These are phyloP conservation scores for Hansfordia pulvinata DNA, from an alignment of 2,329 filamentous ascomycete species.

Conservation along the genomic window DNA sequence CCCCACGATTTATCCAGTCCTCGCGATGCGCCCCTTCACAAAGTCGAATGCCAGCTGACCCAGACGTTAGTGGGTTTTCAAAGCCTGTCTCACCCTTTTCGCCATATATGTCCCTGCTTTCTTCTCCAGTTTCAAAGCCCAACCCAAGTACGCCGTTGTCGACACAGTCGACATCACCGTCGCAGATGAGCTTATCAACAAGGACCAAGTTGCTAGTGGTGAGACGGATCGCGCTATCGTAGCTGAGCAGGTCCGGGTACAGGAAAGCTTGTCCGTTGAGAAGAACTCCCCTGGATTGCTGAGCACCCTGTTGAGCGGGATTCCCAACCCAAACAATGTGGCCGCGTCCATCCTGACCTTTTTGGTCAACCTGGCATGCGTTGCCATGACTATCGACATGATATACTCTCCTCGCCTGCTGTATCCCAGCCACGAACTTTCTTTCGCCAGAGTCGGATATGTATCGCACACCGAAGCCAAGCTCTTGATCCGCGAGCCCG, in stretches of 20 bases:
- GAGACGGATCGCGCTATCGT: constrained; percentile 19
- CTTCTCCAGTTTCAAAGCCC: constrained; percentile 40
- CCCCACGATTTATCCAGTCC: neutral
- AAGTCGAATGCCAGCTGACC: too few species aligned
- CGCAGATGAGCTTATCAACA: constrained; percentile 28
- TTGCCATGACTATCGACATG: constrained; percentile 62
- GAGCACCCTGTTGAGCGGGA: constrained; percentile 59
- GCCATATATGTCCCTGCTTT: constrained; percentile 54
- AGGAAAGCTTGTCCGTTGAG: constrained; percentile 47
- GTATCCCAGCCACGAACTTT: constrained; percentile 60
- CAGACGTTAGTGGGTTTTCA: constrained; percentile 12
- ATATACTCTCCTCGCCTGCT: constrained; percentile 60
- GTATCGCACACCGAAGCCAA: constrained; percentile 70
- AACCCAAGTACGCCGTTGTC: constrained; percentile 42
- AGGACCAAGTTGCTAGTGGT: constrained; percentile 19
- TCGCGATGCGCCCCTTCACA: constrained; percentile 2
- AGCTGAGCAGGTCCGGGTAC: constrained; percentile 41
- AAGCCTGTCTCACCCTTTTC: constrained; percentile 44
- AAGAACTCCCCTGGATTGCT: constrained; percentile 42
- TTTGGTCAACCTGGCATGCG: constrained; percentile 55
- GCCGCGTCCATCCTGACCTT: constrained; percentile 55
- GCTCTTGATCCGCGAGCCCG: constrained; percentile 74
- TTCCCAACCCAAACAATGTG: constrained; percentile 59
- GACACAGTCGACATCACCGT: constrained; percentile 45
- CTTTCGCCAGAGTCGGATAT: constrained; percentile 79